Percentiles rank a stretch among this genome's conserved stretches.
Conservation (phyloP, 768 basidiomycete genomes). For the Auricularia auricula-judae region DNA sequence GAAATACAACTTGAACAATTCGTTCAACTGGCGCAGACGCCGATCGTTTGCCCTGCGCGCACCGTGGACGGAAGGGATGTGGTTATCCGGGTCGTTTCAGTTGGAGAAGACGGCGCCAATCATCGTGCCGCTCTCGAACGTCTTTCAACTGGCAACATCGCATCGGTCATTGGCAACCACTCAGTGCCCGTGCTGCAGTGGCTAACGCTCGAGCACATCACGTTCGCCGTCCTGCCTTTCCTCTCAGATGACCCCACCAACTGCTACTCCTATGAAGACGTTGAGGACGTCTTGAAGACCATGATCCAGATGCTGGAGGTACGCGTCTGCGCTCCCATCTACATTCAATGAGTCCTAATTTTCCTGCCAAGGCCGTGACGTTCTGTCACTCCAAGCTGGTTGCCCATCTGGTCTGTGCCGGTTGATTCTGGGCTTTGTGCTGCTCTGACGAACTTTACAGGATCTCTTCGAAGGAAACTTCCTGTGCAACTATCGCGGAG, state of each 20-base stretch:
- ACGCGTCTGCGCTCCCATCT: too few relatives aligned
- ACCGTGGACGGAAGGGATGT: background rate
- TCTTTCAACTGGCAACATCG: background rate
- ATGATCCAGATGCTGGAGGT: background rate
- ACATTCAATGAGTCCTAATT: too few relatives aligned
- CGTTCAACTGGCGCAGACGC: background rate
- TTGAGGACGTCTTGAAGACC: background rate
- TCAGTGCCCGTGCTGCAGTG: background rate
- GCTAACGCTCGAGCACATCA: background rate
- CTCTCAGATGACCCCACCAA: background rate
- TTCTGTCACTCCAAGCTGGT: background rate
- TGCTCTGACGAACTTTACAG: background rate
- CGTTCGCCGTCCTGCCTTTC: background rate
- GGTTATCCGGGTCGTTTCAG: background rate
- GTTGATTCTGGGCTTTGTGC: too few relatives aligned
- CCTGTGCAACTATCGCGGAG: background rate
- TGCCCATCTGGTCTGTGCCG: background rate
- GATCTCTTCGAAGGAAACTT: background rate
- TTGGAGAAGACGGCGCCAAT: background rate
- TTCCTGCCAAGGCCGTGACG: background rate
- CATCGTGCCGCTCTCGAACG: background rate
- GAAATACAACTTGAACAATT: background rate
- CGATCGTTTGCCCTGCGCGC: background rate
- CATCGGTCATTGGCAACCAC: background rate
- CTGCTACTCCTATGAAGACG: background rate